Base-by-base conservation (phyloP, 140 eudicot species). In the Anethum foeniculum region DNA sequence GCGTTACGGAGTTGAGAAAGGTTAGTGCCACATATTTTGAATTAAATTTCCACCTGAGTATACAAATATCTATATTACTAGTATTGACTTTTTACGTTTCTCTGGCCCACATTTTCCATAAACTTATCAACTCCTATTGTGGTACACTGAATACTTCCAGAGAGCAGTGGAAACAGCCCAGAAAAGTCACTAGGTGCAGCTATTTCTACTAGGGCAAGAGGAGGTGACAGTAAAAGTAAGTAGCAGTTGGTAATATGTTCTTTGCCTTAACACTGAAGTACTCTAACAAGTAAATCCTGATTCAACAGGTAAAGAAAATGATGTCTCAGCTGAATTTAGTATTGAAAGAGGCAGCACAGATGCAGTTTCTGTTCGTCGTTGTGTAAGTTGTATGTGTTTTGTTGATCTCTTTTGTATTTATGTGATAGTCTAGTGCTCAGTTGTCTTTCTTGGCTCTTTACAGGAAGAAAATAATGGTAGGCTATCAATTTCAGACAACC, bases 321-420 rank as follows among this genome's bases (percentile, higher is more conserved):
- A 81, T 51, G 21, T 15, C 54, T 49, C 79, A 68, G 47, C 85
- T 71, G 88, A 83, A 32, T 46, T 30, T 58, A 72, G 52, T 51
- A 77, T 60, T 48, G 87, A 71, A 54, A 71, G 75, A 73, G 76
- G 83, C 86, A 80, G 79, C 87, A 75, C 79, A 14, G 82, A 56
- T 43, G 79, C 75, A 69, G 82, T 77, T 36, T 51, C 81, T 76
- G 90, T 89, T 88, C 96, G 81, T 86, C 89, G 86, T 92, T 86
- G 83, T 95, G 99, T 95, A 95, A 92, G 97, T 92, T 89, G 96
- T 89, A 88, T 90, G 92, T 92, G 89, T 85, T 89, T 89, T 84
- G 65, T 73, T 82, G 80, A 84, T 68, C 78, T 79, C 84, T 78
- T 36, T 43, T 80, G 34, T 19, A 77, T 58, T 51, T 62, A 21